phyloP scores from a whole-genome alignment of 108 stramenopile genomes.

The Stephanodiscus triporus region DNA sequence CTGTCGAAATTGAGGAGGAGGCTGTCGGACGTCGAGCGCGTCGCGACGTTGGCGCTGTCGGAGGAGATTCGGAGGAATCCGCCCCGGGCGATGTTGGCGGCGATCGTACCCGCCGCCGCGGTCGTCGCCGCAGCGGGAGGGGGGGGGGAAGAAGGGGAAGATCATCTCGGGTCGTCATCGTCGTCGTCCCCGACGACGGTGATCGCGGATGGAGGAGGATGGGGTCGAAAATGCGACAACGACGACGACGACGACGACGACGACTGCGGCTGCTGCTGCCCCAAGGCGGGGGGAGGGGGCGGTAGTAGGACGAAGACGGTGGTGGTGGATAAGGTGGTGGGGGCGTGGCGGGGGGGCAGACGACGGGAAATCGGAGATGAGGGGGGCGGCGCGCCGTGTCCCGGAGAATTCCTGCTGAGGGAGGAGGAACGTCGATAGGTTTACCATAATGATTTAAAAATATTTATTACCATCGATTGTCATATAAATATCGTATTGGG shows the following conservation, averaged over 20 bases:
- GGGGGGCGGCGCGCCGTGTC: constrained; percentile 91
- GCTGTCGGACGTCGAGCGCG: constrained; percentile 61
- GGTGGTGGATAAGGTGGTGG: constrained; percentile 37
- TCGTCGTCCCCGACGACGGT: too few relatives aligned
- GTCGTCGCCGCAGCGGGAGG: background rate
- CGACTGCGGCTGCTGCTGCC: background rate
- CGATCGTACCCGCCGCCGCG: background rate
- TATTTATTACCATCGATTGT: too few relatives aligned
- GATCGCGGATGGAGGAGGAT: background rate
- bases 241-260: background rate
- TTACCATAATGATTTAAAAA: too few relatives aligned
- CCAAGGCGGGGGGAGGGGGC: background rate
- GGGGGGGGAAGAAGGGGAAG: background rate
- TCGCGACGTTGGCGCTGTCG: constrained; percentile 65
- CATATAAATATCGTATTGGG: too few relatives aligned
- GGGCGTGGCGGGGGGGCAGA: constrained; percentile 66
- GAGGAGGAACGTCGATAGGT: constrained; percentile 63
- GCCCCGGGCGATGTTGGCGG: constrained; percentile 54
- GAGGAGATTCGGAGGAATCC: constrained; percentile 72
- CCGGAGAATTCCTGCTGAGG: constrained; percentile 75
- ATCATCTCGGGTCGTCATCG: too few relatives aligned
- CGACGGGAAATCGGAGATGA: constrained; percentile 63
- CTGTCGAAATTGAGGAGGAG: constrained; percentile 51
- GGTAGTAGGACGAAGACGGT: constrained; percentile 4
- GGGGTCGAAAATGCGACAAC: background rate